Evolutionary conservation across 371 early-diverging fungal species (phyloP).

Genomic region (Phascolomyces articulosus): DNA sequence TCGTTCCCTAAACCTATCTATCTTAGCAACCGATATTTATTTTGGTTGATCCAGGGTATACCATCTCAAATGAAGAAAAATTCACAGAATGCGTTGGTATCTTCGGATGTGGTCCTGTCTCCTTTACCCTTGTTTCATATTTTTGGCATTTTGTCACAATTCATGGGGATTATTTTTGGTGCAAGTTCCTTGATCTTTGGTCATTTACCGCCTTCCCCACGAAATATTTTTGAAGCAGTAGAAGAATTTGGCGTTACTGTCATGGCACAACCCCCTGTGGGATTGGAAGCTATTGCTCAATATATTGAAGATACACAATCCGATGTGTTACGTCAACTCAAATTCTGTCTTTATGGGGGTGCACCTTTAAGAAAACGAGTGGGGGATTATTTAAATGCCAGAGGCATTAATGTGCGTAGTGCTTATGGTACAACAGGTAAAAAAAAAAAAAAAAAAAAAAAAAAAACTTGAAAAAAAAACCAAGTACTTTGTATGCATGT

Average conservation of each 20-base stretch:
- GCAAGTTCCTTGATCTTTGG: conserved; percentile 13
- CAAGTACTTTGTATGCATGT: too few relatives aligned
- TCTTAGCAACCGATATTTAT: conserved; percentile 28
- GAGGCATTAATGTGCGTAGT: conserved; percentile 13
- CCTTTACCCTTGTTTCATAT: conserved; percentile 18
- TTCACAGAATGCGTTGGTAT: not conserved
- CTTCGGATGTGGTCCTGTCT: conserved; percentile 2
- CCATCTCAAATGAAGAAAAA: not conserved
- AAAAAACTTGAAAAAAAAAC: too few relatives aligned
- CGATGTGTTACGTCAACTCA: not conserved
- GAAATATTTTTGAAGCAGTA: conserved; percentile 1
- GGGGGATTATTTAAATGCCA: conserved; percentile 7
- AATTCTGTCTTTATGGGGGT: conserved; percentile 15
- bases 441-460: too few relatives aligned
- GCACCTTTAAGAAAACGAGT: conserved; percentile 5
- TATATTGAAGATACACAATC: conserved; percentile 13
- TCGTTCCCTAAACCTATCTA: conserved; percentile 31
- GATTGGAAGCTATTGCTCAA: conserved; percentile 4
- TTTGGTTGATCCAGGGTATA: conserved; percentile 2
- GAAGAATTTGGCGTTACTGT: not conserved
- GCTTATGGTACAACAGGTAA: conserved; percentile 24
- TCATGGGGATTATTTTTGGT: not conserved
- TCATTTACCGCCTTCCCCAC: conserved; percentile 7
- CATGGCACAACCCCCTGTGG: conserved; percentile 4
- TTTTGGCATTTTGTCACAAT: conserved; percentile 10